Percentiles rank a stretch among this genome's conserved stretches.
phyloP scores from a whole-genome alignment of 1,284 basidiomycete species.

The Veloboletus limbatus region DNA sequence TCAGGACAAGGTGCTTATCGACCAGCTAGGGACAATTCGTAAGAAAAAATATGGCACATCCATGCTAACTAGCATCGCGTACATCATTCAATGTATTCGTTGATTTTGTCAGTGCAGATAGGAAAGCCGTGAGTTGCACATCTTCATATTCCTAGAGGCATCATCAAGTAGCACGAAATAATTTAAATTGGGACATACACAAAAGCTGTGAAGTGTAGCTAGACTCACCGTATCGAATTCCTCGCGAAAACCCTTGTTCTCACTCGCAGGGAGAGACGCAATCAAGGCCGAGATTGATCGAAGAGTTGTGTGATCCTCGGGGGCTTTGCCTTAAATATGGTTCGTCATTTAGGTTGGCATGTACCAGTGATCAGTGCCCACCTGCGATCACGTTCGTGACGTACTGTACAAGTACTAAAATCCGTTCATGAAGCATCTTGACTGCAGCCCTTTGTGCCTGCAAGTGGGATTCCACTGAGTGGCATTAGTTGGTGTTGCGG shows the following conservation, averaged over 20 bases:
- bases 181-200: neutral
- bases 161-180: neutral
- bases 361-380: constrained; percentile 33
- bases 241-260: constrained; percentile 72
- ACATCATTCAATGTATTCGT: constrained; percentile 88
- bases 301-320: constrained; percentile 76
- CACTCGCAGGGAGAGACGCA: constrained; percentile 82
- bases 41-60: constrained; percentile 5
- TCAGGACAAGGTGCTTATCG: constrained; percentile 63
- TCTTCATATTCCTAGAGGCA: constrained; percentile 86
- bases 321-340: constrained; percentile 50
- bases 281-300: constrained; percentile 84
- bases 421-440: constrained; percentile 92
- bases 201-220: neutral
- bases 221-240: constrained; percentile 79
- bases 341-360: constrained; percentile 3
- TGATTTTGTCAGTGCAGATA: constrained; percentile 86
- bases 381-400: constrained; percentile 73
- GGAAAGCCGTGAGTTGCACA: constrained; percentile 87
- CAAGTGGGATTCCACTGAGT: constrained; percentile 81
- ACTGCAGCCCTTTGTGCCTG: constrained; percentile 93
- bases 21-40: constrained; percentile 47
- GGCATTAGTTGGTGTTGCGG: neutral
- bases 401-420: constrained; percentile 80
- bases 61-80: constrained; percentile 32